Conservation (phyloP, 1,284 basidiomycete genomes). For the Bondarzewia mesenterica region DNA sequence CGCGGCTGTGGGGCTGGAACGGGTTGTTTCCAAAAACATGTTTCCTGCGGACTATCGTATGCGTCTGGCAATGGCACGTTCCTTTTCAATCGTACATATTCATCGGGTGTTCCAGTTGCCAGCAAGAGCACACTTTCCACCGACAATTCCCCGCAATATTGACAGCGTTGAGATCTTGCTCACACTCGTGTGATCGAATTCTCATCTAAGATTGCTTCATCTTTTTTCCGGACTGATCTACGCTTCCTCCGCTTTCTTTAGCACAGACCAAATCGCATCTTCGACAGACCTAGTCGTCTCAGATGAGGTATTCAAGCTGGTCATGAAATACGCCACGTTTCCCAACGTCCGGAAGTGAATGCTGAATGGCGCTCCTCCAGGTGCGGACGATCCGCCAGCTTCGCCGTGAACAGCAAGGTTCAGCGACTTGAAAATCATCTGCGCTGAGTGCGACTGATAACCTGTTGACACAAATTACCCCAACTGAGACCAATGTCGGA, state of each 20-base stretch:
- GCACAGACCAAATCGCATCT: constrained; percentile 42
- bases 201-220: too few species aligned
- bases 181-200: too few species aligned
- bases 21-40: constrained; percentile 1
- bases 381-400: constrained; percentile 30
- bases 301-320: constrained; percentile 70
- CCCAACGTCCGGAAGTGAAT: constrained; percentile 89
- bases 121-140: too few species aligned
- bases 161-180: too few species aligned
- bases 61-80: constrained; percentile 7
- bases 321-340: constrained; percentile 93
- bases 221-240: too few species aligned
- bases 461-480: constrained; percentile 27
- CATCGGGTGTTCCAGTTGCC: too few species aligned
- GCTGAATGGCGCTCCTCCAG: constrained; percentile 54
- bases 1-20: neutral
- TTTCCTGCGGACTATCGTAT: constrained; percentile 6
- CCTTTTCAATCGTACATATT: too few species aligned
- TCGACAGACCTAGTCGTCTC: constrained; percentile 51
- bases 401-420: constrained; percentile 16
- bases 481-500: neutral
- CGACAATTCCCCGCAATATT: too few species aligned
- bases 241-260: neutral
- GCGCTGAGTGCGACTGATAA: constrained; percentile 72
- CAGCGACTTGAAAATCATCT: constrained; percentile 47